Evolutionary conservation across 495 filamentous ascomycete genomes (phyloP).

Genomic region (Ramalina intermedia): DNA sequence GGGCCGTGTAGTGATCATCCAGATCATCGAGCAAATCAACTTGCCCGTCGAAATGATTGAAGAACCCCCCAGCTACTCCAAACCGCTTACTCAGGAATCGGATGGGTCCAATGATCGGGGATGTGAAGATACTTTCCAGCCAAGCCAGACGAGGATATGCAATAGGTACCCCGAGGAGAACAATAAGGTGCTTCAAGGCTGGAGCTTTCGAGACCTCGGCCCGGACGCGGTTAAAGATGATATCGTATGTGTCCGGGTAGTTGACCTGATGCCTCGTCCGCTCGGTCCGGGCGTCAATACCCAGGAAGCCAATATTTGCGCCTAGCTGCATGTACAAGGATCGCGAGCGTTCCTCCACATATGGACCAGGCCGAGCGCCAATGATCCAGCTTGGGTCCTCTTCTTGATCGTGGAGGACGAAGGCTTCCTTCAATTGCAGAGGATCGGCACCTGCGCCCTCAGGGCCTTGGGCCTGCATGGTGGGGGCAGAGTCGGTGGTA

Average conservation of each 20-base stretch:
- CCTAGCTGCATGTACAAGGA: slow-evolving; percentile 77
- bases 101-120: slow-evolving; percentile 70
- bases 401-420: slow-evolving; percentile 41
- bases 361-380: slow-evolving; percentile 57
- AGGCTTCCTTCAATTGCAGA: slow-evolving; percentile 52
- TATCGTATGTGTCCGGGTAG: slow-evolving; percentile 75
- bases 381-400: slow-evolving; percentile 69
- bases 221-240: slow-evolving; percentile 56
- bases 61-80: slow-evolving; percentile 67
- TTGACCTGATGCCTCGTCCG: slow-evolving; percentile 86
- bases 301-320: slow-evolving; percentile 67
- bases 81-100: slow-evolving; percentile 85
- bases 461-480: slow-evolving; percentile 25
- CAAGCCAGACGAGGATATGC: slow-evolving; percentile 88
- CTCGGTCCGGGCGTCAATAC: slow-evolving; percentile 83
- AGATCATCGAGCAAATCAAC: slow-evolving; percentile 86
- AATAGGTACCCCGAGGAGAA: slow-evolving; percentile 84
- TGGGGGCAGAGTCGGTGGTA: slow-evolving; percentile 52
- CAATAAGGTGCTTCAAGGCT: slow-evolving; percentile 54
- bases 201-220: slow-evolving; percentile 45
- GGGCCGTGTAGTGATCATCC: slow-evolving; percentile 89
- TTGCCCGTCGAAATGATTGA: slow-evolving; percentile 86
- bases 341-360: slow-evolving; percentile 66
- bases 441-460: slow-evolving; percentile 44
- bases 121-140: slow-evolving; percentile 80